phyloP scores from a whole-genome alignment of 176 grass and related monocot species.

The Oryza australiensis region DNA sequence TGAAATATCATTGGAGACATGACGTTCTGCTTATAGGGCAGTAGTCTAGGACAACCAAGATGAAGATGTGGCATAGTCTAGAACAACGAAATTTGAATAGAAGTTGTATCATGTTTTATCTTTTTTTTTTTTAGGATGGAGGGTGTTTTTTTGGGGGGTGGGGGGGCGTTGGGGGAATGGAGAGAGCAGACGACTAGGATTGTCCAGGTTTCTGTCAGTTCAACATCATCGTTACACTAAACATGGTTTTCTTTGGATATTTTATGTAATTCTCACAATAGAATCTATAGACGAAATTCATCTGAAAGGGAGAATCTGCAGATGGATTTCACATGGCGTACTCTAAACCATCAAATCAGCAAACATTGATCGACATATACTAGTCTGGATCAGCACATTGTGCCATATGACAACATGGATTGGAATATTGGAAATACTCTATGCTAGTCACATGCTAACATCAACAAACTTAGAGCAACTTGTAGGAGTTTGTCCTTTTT shows the following conservation, averaged over 20 bases:
- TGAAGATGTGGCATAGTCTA: too few relatives aligned
- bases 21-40: background rate
- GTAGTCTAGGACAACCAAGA: too few relatives aligned
- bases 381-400: background rate
- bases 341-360: background rate
- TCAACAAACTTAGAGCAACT: background rate
- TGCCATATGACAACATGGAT: background rate
- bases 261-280: background rate
- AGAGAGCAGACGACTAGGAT: too few relatives aligned
- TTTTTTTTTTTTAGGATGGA: too few relatives aligned
- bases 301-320: background rate
- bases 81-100: too few relatives aligned
- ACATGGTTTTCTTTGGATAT: too few relatives aligned
- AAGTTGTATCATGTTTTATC: too few relatives aligned
- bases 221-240: too few relatives aligned
- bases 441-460: slow-evolving; percentile 1
- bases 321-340: background rate
- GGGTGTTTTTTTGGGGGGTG: too few relatives aligned
- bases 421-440: background rate
- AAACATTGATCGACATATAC: background rate
- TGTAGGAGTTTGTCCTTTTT: background rate
- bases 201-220: too few relatives aligned
- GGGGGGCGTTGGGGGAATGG: too few relatives aligned
- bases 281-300: background rate
- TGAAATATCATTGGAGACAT: background rate